These are phyloP conservation scores for Tilletiaria anomala DNA, from an alignment of 1,284 basidiomycete species.

Conservation along the genomic window DNA sequence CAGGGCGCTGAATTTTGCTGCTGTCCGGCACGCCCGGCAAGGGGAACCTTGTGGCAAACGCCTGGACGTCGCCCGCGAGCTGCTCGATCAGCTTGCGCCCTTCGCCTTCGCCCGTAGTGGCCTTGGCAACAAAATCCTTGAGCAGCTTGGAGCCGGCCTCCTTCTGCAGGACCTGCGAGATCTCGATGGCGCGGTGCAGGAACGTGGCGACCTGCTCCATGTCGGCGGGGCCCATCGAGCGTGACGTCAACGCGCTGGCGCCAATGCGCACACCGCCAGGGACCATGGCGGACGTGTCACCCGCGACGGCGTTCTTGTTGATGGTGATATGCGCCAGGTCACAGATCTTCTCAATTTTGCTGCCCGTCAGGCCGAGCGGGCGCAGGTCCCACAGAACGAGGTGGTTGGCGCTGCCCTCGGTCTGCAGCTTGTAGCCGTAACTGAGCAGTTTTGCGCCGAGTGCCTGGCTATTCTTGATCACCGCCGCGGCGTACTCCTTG, in stretches of 20 bases:
- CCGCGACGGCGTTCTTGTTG: slow-evolving; percentile 85
- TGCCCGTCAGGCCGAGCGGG: slow-evolving; percentile 84
- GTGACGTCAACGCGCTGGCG: slow-evolving; percentile 82
- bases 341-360: slow-evolving; percentile 96
- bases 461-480: slow-evolving; percentile 50
- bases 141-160: slow-evolving; percentile 87
- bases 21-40: slow-evolving; percentile 72
- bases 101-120: slow-evolving; percentile 56
- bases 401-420: slow-evolving; percentile 92
- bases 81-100: slow-evolving; percentile 55
- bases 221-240: slow-evolving; percentile 76
- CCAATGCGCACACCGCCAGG: slow-evolving; percentile 97
- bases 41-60: slow-evolving; percentile 74
- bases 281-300: slow-evolving; percentile 80
- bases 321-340: slow-evolving; percentile 71
- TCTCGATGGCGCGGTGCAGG: slow-evolving; percentile 40
- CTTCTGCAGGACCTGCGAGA: slow-evolving; percentile 51
- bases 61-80: slow-evolving; percentile 58
- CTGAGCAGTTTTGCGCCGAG: slow-evolving; percentile 30
- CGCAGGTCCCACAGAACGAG: slow-evolving; percentile 95
- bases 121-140: slow-evolving; percentile 81
- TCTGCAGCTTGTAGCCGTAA: slow-evolving; percentile 70
- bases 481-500: slow-evolving; percentile 85
- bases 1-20: slow-evolving; percentile 24
- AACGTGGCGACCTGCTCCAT: slow-evolving; percentile 73